Conservation (phyloP, 345 rosid species). For the Turritis glabra region DNA sequence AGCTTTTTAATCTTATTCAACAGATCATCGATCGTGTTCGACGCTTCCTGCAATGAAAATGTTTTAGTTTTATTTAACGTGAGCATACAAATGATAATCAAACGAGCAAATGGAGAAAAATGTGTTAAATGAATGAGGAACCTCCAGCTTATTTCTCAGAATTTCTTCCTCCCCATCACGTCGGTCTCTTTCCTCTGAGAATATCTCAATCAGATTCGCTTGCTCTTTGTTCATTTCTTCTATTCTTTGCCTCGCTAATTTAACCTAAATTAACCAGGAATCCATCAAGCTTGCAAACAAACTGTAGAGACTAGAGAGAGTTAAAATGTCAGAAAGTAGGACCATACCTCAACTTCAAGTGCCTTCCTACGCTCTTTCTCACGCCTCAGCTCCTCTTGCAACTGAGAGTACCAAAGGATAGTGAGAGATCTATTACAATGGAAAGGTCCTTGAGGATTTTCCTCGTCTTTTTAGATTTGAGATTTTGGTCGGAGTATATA, state of each 20-base stretch:
- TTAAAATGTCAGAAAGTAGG: background rate
- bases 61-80: background rate
- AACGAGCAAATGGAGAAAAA: background rate
- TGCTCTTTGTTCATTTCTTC: slow-evolving; percentile 73
- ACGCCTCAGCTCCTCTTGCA: slow-evolving; percentile 42
- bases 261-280: slow-evolving; percentile 45
- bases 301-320: background rate
- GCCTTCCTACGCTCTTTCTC: slow-evolving; percentile 54
- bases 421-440: background rate
- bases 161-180: slow-evolving; percentile 69
- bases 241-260: slow-evolving; percentile 46
- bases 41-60: slow-evolving; percentile 58
- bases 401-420: slow-evolving; percentile 10
- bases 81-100: background rate
- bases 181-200: slow-evolving; percentile 77
- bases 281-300: slow-evolving; percentile 24
- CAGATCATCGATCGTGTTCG: slow-evolving; percentile 63
- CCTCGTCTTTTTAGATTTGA: slow-evolving; percentile 17
- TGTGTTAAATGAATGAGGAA: slow-evolving; percentile 23
- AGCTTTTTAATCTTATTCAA: slow-evolving; percentile 58
- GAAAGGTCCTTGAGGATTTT: slow-evolving; percentile 13
- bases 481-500: slow-evolving; percentile 28
- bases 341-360: slow-evolving; percentile 60
- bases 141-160: slow-evolving; percentile 73
- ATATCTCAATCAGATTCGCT: slow-evolving; percentile 61